These are phyloP conservation scores for Pestalotiopsis sp. DNA, from an alignment of 2,329 filamentous ascomycete species.

Conservation along the genomic window DNA sequence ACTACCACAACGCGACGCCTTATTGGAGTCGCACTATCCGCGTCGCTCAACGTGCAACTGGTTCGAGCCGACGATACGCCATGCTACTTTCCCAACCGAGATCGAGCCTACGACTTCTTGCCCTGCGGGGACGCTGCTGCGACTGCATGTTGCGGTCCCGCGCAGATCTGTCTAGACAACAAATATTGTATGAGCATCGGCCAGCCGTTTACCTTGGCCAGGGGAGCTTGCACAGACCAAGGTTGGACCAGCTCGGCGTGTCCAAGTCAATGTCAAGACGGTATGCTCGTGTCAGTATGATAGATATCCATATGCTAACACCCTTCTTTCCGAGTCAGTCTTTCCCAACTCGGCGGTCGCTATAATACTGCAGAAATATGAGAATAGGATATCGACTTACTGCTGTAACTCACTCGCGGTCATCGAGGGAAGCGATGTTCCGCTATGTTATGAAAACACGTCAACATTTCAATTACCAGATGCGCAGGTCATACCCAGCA, in stretches of 20 bases:
- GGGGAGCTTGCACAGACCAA: slow-evolving; percentile 1
- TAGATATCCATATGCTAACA: too few relatives aligned
- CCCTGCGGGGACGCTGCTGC: not conserved
- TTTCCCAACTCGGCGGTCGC: not conserved
- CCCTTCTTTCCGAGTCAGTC: not conserved
- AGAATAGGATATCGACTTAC: not conserved
- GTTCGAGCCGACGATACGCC: not conserved
- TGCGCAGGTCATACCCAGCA: not conserved
- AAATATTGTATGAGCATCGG: not conserved
- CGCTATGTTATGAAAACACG: not conserved
- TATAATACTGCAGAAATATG: not conserved
- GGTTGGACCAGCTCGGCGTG: not conserved
- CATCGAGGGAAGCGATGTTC: not conserved
- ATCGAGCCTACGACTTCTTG: not conserved
- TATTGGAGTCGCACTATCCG: not conserved
- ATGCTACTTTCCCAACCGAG: slow-evolving; percentile 1
- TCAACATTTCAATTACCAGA: not conserved
- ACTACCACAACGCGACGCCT: not conserved
- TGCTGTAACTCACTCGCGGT: slow-evolving; percentile 1
- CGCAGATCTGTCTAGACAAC: not conserved
- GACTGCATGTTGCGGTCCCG: not conserved
- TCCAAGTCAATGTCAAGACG: not conserved
- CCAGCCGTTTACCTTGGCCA: not conserved
- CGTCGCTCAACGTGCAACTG: not conserved
- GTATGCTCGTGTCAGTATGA: not conserved